Conservation (phyloP, 164 flowering plant species). For the Piper longum region DNA sequence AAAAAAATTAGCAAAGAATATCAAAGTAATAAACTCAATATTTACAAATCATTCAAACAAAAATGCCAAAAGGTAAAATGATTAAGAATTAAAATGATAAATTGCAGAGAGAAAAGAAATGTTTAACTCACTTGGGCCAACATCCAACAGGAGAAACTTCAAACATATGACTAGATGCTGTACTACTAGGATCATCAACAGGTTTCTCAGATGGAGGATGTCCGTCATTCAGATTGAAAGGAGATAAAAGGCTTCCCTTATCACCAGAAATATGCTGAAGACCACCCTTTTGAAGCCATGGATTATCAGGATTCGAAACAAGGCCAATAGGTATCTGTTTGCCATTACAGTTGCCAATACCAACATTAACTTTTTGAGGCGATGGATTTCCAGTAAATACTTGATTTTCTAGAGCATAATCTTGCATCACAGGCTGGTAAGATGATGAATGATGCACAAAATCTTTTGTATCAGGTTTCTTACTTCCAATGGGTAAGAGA, state of each 20-base stretch:
- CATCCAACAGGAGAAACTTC: constrained; percentile 34
- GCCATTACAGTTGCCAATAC: constrained; percentile 38
- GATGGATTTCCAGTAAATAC: constrained; percentile 22
- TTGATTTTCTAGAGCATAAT: constrained; percentile 41
- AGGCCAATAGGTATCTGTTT: constrained; percentile 17
- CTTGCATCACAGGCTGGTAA: constrained; percentile 38
- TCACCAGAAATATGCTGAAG: constrained; percentile 32
- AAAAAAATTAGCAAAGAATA: too few relatives aligned
- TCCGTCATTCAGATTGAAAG: constrained; percentile 27
- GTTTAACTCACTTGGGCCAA: constrained; percentile 62
- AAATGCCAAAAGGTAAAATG: not conserved
- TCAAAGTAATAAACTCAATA: too few relatives aligned
- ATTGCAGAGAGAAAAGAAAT: not conserved
- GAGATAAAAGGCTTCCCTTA: constrained; percentile 23
- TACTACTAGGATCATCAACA: constrained; percentile 34
- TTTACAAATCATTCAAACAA: not conserved
- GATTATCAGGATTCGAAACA: constrained; percentile 32
- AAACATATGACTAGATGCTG: constrained; percentile 27
- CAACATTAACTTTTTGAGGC: constrained; percentile 28
- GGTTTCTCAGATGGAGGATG: constrained; percentile 26
- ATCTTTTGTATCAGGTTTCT: constrained; percentile 36
- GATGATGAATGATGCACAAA: constrained; percentile 25
- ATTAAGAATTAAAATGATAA: not conserved
- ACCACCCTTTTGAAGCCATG: constrained; percentile 40
- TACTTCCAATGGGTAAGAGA: constrained; percentile 42